phyloP scores from a whole-genome alignment of 495 filamentous ascomycete species.

The Penicilliopsis zonata region DNA sequence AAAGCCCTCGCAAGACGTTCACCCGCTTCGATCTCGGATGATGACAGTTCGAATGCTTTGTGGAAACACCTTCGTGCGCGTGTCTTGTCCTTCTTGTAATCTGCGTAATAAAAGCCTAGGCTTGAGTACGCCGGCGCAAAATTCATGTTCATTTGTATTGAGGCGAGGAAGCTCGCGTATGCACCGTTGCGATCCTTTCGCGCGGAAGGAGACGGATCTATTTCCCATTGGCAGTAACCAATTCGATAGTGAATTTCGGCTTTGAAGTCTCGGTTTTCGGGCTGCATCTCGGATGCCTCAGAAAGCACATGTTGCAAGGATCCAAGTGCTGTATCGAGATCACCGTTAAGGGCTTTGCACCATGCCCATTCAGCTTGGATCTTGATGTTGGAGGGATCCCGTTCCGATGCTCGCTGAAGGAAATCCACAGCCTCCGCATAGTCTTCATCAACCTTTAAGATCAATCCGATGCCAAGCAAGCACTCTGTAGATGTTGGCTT shows the following conservation, averaged over 20 bases:
- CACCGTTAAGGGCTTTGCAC: constrained; percentile 76
- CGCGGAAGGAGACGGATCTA: constrained; percentile 54
- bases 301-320: constrained; percentile 61
- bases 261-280: constrained; percentile 55
- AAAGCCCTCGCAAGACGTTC: constrained; percentile 77
- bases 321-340: constrained; percentile 47
- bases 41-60: constrained; percentile 89
- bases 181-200: constrained; percentile 67
- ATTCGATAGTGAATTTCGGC: constrained; percentile 80
- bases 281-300: constrained; percentile 38
- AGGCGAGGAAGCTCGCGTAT: constrained; percentile 71
- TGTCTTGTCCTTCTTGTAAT: constrained; percentile 76
- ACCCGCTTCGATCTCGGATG: constrained; percentile 76
- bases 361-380: constrained; percentile 78
- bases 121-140: constrained; percentile 88
- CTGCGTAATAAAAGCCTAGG: constrained; percentile 88
- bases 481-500: constrained; percentile 64
- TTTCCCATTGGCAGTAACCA: constrained; percentile 79
- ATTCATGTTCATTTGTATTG: constrained; percentile 78
- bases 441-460: constrained; percentile 86
- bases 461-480: constrained; percentile 79
- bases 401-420: constrained; percentile 56
- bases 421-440: constrained; percentile 69
- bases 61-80: constrained; percentile 86
- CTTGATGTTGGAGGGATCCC: constrained; percentile 58